Conservation (phyloP, 1,284 basidiomycete species). For the Ustilago xerochloae region DNA sequence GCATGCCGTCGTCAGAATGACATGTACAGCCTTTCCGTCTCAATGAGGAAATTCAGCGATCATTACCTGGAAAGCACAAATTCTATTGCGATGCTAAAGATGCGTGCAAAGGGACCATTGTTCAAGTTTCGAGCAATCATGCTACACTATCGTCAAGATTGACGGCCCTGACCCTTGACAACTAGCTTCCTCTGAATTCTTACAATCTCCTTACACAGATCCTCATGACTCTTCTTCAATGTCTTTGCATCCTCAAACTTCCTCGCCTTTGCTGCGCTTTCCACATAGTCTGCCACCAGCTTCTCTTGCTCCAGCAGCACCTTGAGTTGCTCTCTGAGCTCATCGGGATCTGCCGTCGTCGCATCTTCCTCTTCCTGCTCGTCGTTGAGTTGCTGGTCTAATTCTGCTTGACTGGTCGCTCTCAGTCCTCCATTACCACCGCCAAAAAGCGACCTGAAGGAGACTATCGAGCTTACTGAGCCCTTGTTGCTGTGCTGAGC, state of each 20-base stretch:
- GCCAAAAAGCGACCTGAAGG: slow-evolving; percentile 45
- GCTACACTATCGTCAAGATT: not conserved
- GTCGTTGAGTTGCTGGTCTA: slow-evolving; percentile 10
- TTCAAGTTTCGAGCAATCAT: not conserved
- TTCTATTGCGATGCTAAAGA: not conserved
- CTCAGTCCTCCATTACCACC: slow-evolving; percentile 12
- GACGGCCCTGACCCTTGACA: slow-evolving; percentile 20
- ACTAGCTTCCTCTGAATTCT: slow-evolving; percentile 40
- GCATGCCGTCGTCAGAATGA: not conserved
- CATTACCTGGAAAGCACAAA: not conserved
- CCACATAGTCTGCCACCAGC: slow-evolving; percentile 55
- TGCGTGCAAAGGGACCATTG: not conserved
- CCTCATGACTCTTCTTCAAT: slow-evolving; percentile 57
- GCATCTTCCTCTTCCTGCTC: slow-evolving; percentile 1
- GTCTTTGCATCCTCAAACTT: slow-evolving; percentile 62
- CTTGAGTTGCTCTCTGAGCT: slow-evolving; percentile 48
- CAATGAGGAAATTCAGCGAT: not conserved
- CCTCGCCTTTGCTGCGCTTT: slow-evolving; percentile 52
- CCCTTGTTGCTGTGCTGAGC: slow-evolving; percentile 22
- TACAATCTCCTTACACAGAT: slow-evolving; percentile 58
- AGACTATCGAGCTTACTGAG: slow-evolving; percentile 32
- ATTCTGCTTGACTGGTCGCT: not conserved
- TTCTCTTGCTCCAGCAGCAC: slow-evolving; percentile 62
- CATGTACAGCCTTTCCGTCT: not conserved
- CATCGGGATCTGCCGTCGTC: slow-evolving; percentile 15